Base-by-base conservation (phyloP, 345 rosid genomes). In the Dipteronia dyeriana region DNA sequence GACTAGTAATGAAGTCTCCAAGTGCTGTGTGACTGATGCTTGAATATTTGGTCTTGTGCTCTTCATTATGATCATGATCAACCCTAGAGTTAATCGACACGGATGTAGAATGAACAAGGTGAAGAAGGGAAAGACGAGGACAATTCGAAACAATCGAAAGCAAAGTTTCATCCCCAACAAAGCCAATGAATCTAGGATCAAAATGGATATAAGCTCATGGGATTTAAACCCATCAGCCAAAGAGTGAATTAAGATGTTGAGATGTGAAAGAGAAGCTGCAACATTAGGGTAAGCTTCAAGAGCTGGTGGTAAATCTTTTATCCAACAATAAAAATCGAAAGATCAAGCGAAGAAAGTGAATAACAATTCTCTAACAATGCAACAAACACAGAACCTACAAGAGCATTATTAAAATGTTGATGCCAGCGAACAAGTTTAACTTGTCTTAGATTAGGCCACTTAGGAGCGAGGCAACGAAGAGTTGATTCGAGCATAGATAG, bases 381-480 rank as follows among this genome's bases (percentile, higher is more conserved):
- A 6, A 19, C 23, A 31, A 96, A 84, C 62, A 92, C 97, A 41
- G 87, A 90, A 0, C 97, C 98, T 1, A 25, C 4, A 10, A 83
- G 82, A 57, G 75, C 75, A 64, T 82, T n/a, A n/a, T n/a, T 82
- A 22, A 87, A 84, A 34, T 97, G 89, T 67, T 76, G 97, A 26
- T 96, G 99, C 98, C 97, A 96, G 3, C 98, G 93, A 16, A 96
- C 85, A 31, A 94, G 89, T 83, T 90, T 89, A 77, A 96, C 79
- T 59, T 47, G 87, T 57, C 73, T 71, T 67, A 92, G 73, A 0
- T 39, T 45, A 3, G 92, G 97, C 99, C 99, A 94, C 49, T 85
- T 4, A 0, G 76, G 91, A 7, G 88, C 92, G 51, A 87, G 90
- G 0, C 92, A 78, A 5, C 84, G 85, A 65, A 91, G 89, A 1